Percentiles rank a stretch among this genome's conserved stretches.
These are phyloP conservation scores for Saxophila tyrrhenica DNA, from an alignment of 495 filamentous ascomycete species.

Conservation along the genomic window DNA sequence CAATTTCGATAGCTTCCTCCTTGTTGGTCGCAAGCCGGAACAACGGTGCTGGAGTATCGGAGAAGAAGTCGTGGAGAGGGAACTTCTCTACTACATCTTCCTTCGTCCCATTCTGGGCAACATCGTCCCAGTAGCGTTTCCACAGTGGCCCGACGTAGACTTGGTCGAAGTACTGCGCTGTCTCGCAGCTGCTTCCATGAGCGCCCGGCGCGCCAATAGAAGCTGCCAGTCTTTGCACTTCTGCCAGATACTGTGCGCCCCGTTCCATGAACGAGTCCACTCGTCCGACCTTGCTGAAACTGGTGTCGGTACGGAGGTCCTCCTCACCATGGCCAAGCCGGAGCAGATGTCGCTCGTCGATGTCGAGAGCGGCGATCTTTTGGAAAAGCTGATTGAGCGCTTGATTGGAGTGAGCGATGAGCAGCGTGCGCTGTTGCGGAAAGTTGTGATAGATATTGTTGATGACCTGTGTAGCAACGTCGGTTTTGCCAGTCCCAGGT, in stretches of 20 bases:
- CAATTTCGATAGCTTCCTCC: slow-evolving; percentile 64
- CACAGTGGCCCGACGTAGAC: slow-evolving; percentile 85
- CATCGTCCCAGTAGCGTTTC: slow-evolving; percentile 64
- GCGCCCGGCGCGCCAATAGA: slow-evolving; percentile 78
- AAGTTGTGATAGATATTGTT: slow-evolving; percentile 99
- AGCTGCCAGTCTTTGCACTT: slow-evolving; percentile 76
- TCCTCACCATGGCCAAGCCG: slow-evolving; percentile 91
- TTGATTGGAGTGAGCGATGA: slow-evolving; percentile 96
- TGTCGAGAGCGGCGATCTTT: slow-evolving; percentile 88
- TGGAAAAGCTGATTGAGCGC: slow-evolving; percentile 98
- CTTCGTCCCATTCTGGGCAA: slow-evolving; percentile 22
- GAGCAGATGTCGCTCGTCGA: slow-evolving; percentile 89
- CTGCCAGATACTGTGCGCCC: slow-evolving; percentile 60
- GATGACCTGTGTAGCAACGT: slow-evolving; percentile 96
- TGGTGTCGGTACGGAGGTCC: slow-evolving; percentile 74
- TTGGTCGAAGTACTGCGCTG: slow-evolving; percentile 86
- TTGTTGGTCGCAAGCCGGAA: slow-evolving; percentile 54
- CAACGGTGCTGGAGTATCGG: slow-evolving; percentile 74
- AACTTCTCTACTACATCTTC: slow-evolving; percentile 62
- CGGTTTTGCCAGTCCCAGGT: slow-evolving; percentile 94
- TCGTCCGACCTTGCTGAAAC: slow-evolving; percentile 87
- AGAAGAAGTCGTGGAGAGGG: slow-evolving; percentile 84
- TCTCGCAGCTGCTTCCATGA: slow-evolving; percentile 92
- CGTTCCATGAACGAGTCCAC: slow-evolving; percentile 95
- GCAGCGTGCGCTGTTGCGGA: slow-evolving; percentile 76